phyloP scores from a whole-genome alignment of 2,329 filamentous ascomycete species.

The Cladosporium sp. region DNA sequence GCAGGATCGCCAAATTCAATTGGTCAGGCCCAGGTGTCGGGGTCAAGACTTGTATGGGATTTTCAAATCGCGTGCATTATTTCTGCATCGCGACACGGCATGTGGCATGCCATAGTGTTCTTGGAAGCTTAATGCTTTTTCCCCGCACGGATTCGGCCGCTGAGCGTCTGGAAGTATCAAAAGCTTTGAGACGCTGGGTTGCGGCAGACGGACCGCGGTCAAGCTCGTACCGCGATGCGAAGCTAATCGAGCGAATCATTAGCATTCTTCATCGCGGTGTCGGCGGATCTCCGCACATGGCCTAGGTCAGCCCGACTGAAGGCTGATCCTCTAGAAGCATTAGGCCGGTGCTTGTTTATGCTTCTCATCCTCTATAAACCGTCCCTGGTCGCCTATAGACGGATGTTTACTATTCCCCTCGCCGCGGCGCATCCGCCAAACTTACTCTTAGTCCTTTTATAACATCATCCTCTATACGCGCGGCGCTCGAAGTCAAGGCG shows the following conservation, averaged over 20 bases:
- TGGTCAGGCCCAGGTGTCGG: background rate
- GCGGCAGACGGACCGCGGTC: background rate
- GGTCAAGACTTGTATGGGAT: background rate
- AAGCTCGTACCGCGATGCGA: background rate
- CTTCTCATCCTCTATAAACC: background rate
- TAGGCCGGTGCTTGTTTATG: background rate
- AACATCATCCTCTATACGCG: background rate
- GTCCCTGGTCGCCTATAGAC: background rate
- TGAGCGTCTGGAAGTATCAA: background rate
- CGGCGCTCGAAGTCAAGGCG: background rate
- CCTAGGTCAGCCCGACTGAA: background rate
- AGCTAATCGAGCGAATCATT: background rate
- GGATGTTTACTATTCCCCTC: background rate
- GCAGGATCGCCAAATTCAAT: background rate
- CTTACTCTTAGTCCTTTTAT: background rate
- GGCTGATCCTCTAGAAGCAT: background rate
- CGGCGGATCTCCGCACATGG: background rate
- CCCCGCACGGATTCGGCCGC: background rate
- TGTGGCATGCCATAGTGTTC: background rate
- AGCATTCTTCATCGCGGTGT: background rate
- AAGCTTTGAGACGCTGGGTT: background rate
- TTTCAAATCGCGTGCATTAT: background rate
- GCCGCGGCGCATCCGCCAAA: background rate
- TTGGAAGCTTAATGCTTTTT: background rate
- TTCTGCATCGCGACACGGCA: background rate